Conservation (phyloP, 495 filamentous ascomycete genomes). For the Pseudomonodictys pantanalensis region DNA sequence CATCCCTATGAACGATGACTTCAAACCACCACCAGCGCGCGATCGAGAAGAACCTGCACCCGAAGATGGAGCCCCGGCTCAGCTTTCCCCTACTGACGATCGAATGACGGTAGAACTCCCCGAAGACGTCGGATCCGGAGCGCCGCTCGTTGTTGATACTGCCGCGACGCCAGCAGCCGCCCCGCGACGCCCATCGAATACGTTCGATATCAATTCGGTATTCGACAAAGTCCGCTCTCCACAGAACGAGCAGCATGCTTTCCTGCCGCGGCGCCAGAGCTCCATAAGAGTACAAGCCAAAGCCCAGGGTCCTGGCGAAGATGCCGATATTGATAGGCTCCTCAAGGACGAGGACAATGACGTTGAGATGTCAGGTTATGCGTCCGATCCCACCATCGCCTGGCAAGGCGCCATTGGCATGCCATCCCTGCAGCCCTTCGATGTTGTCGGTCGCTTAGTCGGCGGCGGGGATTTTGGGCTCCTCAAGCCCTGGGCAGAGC, state of each 20-base stretch:
- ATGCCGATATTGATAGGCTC: slow-evolving; percentile 87
- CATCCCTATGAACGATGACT: slow-evolving; percentile 26
- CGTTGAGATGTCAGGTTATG: slow-evolving; percentile 63
- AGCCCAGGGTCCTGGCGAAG: slow-evolving; percentile 55
- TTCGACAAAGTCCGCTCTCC: slow-evolving; percentile 63
- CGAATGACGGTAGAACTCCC: slow-evolving; percentile 34
- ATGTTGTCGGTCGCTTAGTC: slow-evolving; percentile 73
- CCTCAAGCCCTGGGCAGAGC: slow-evolving; percentile 61
- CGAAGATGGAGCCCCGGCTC: slow-evolving; percentile 15
- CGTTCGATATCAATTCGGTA: slow-evolving; percentile 71
- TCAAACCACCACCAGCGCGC: slow-evolving; percentile 5
- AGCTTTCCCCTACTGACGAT: slow-evolving; percentile 18
- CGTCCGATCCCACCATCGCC: slow-evolving; percentile 59
- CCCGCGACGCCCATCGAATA: slow-evolving; percentile 36
- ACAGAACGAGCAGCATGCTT: slow-evolving; percentile 43
- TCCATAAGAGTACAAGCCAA: slow-evolving; percentile 44
- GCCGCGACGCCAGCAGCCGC: not conserved
- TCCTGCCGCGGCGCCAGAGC: slow-evolving; percentile 49
- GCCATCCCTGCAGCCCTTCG: slow-evolving; percentile 70
- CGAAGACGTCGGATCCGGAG: slow-evolving; percentile 25
- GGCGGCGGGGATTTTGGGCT: slow-evolving; percentile 73
- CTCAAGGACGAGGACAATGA: slow-evolving; percentile 80
- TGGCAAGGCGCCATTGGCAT: slow-evolving; percentile 82
- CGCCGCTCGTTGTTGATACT: slow-evolving; percentile 30
- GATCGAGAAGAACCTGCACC: slow-evolving; percentile 24